Evolutionary conservation across 139 green algal genomes (phyloP), one percentile per base, ranked within the genome.

Genomic region (Diplosphaera chodatii): DNA sequence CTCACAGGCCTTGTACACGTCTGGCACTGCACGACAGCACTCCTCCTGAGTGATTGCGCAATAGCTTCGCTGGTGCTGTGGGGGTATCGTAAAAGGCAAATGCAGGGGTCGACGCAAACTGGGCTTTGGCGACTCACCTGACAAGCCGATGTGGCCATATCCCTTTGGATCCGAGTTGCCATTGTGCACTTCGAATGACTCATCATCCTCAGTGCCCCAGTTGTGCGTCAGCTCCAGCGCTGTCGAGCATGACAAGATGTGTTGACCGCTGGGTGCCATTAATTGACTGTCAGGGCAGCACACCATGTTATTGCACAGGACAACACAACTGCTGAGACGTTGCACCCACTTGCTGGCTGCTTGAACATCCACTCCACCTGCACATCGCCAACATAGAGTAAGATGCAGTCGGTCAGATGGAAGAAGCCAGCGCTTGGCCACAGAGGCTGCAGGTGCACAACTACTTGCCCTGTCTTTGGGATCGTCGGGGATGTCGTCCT

Each of bases 191-290:
- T 90, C 73, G 64, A 92, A 94, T 2, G 80, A 78, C 23, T 75
- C 76, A 69, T 96, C 89, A 30, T 63, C 81, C 68, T 97, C 91
- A 16, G 89, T 94, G n/a, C 91, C 91, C 74, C 80, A 91, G 81
- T 97, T 97, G 84, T 96, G 90, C 0, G 91, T 96, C 63, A 97
- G 82, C 81, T 96, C 90, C 40, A 96, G 63, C 3, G 67, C 73
- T 65, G 40, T 69, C 72, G 30, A 40, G 37, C 8, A 48, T 48
- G 27, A 55, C 28, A 40, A 23, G 3, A 69, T 55, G 55, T 29
- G 25, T n/a, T 66, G 25, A 40, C 67, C 64, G n/a, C 76, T 21
- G 16, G 18, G 22, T 25, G 48, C 13, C 4, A 25, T 21, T 59
- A 48, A 48, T 71, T 10, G 76, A 63, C 32, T 74, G 64, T 33